These are phyloP conservation scores for Balakata baccata DNA, from an alignment of 345 rosid genomes.

Conservation along the genomic window DNA sequence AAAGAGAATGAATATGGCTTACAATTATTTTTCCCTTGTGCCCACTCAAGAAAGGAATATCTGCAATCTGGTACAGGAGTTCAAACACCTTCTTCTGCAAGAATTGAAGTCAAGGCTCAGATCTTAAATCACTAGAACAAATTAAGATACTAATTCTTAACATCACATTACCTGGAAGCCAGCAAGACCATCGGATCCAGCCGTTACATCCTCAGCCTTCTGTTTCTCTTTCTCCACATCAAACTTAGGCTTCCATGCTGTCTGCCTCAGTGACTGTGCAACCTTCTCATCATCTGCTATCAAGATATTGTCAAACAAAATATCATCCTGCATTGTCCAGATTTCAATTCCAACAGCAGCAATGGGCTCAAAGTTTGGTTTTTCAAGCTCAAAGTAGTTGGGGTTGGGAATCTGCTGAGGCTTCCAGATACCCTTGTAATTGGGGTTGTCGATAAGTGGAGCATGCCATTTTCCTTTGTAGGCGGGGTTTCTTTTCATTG, in stretches of 20 bases:
- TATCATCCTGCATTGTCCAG: slow-evolving; percentile 93
- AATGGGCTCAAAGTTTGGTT: slow-evolving; percentile 68
- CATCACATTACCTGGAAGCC: slow-evolving; percentile 38
- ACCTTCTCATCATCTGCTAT: slow-evolving; percentile 61
- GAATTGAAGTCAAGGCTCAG: not conserved
- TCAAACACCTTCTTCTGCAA: slow-evolving; percentile 48
- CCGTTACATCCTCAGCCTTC: slow-evolving; percentile 65
- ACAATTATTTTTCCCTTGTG: slow-evolving; percentile 58
- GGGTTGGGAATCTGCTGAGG: slow-evolving; percentile 81
- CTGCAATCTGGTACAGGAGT: slow-evolving; percentile 66
- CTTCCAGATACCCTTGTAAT: slow-evolving; percentile 84
- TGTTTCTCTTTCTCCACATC: slow-evolving; percentile 68
- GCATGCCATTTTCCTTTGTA: slow-evolving; percentile 87
- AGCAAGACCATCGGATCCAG: slow-evolving; percentile 44
- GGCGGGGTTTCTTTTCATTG: slow-evolving; percentile 73
- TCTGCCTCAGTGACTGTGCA: slow-evolving; percentile 46
- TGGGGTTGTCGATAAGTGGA: slow-evolving; percentile 76
- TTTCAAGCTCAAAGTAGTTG: slow-evolving; percentile 63
- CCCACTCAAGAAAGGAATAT: slow-evolving; percentile 57
- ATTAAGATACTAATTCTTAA: not conserved
- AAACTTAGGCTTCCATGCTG: slow-evolving; percentile 66
- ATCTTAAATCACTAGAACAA: not conserved
- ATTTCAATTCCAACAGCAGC: slow-evolving; percentile 85
- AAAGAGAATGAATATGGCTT: slow-evolving; percentile 18
- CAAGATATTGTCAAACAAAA: slow-evolving; percentile 72